Evolutionary conservation across 176 grass and related monocot species (phyloP).

Genomic region (Typha latifolia): DNA sequence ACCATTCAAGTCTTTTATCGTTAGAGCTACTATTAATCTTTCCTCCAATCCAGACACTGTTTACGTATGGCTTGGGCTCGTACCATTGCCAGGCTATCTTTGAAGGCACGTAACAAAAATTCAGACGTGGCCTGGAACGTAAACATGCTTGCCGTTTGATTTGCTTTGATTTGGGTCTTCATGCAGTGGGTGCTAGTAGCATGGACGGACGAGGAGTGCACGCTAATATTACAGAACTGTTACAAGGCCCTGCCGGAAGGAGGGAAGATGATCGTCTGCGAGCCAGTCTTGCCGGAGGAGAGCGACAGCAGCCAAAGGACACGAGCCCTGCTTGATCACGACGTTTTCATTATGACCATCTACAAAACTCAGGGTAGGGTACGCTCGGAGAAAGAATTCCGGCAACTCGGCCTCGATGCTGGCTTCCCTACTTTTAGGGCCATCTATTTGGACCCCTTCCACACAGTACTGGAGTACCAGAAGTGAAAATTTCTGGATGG

Average conservation of each 20-base stretch:
- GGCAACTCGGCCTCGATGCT: conserved; percentile 32
- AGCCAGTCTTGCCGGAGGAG: conserved; percentile 64
- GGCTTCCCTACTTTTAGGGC: conserved; percentile 45
- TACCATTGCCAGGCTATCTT: too few relatives aligned
- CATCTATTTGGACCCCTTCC: conserved; percentile 81
- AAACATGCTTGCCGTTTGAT: too few relatives aligned
- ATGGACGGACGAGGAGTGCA: conserved; percentile 78
- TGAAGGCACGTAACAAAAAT: too few relatives aligned
- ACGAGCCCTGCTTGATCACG: conserved; percentile 58
- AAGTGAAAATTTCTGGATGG: conserved; percentile 29
- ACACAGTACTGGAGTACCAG: conserved; percentile 48
- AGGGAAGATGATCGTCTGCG: conserved; percentile 76
- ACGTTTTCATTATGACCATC: conserved; percentile 91
- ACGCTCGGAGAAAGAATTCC: conserved; percentile 70
- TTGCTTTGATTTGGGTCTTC: neutral
- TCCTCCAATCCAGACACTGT: too few relatives aligned
- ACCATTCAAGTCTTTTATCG: too few relatives aligned
- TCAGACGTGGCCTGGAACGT: too few relatives aligned
- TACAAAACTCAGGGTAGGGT: conserved; percentile 58
- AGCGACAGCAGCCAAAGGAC: conserved; percentile 56
- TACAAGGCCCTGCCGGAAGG: conserved; percentile 43
- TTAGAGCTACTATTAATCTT: too few relatives aligned
- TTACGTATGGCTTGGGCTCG: too few relatives aligned
- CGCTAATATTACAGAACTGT: conserved; percentile 61
- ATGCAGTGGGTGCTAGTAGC: conserved; percentile 75